Percentiles rank a stretch among this genome's conserved stretches.
Evolutionary conservation across 306 rosid genomes (phyloP).

Genomic region (Cucurbita maxima): DNA sequence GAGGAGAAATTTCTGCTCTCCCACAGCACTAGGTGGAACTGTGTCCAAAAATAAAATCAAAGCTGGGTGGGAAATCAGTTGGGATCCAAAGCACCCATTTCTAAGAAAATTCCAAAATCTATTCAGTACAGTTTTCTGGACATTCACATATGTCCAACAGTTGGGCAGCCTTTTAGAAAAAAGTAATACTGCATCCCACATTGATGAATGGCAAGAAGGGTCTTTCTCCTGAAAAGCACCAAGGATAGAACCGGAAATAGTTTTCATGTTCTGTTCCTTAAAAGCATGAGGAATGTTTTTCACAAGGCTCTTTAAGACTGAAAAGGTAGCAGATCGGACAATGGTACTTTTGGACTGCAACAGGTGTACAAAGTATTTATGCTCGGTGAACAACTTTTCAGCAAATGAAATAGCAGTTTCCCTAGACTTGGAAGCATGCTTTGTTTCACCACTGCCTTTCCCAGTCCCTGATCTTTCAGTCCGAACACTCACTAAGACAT

Average conservation of each 20-base stretch:
- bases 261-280: slow-evolving; percentile 56
- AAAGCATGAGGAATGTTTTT: slow-evolving; percentile 63
- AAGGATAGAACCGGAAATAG: slow-evolving; percentile 51
- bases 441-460: slow-evolving; percentile 40
- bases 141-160: slow-evolving; percentile 61
- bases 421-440: slow-evolving; percentile 66
- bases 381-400: slow-evolving; percentile 60
- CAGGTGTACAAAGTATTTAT: slow-evolving; percentile 49
- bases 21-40: slow-evolving; percentile 52
- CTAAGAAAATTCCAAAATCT: slow-evolving; percentile 77
- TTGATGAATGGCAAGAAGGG: slow-evolving; percentile 65
- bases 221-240: slow-evolving; percentile 90
- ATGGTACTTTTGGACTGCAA: slow-evolving; percentile 58
- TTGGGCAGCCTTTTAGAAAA: slow-evolving; percentile 68
- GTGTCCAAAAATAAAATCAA: slow-evolving; percentile 57
- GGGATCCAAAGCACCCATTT: slow-evolving; percentile 90
- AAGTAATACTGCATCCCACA: slow-evolving; percentile 82
- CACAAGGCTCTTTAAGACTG: slow-evolving; percentile 54
- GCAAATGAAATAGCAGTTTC: slow-evolving; percentile 58
- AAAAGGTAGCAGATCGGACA: slow-evolving; percentile 74
- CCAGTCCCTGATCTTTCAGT: slow-evolving; percentile 38
- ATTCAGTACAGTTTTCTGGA: slow-evolving; percentile 59
- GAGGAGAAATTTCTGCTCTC: slow-evolving; percentile 53
- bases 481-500: slow-evolving; percentile 32
- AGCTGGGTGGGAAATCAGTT: slow-evolving; percentile 69